Conservation (phyloP, 1,139 yeast species). For the Pichia sp. region DNA sequence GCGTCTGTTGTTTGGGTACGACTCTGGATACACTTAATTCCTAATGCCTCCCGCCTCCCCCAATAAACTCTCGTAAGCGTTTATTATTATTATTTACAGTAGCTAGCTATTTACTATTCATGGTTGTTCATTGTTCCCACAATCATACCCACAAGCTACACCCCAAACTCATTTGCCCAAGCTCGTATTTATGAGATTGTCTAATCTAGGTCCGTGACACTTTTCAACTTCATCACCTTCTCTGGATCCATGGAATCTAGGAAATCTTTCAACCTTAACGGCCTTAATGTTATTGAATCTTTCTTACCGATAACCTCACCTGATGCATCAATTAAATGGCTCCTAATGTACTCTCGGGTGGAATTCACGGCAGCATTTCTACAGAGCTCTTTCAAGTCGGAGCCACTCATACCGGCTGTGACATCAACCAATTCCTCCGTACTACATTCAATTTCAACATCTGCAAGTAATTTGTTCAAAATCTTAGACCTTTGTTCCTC, state of each 20-base stretch:
- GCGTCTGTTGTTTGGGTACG: constrained; percentile 5
- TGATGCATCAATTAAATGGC: constrained; percentile 30
- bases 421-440: constrained; percentile 50
- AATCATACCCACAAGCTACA: too few species aligned
- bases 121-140: too few species aligned
- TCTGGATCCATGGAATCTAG: constrained; percentile 31
- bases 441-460: constrained; percentile 60
- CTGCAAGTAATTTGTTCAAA: constrained; percentile 56
- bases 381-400: constrained; percentile 85
- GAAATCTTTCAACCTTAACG: constrained; percentile 42
- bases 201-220: constrained; percentile 18
- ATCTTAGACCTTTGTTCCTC: constrained; percentile 64
- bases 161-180: too few species aligned
- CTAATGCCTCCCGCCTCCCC: too few species aligned
- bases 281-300: constrained; percentile 34
- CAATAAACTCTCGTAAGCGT: neutral
- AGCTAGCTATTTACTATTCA: too few species aligned
- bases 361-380: constrained; percentile 91
- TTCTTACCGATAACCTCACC: constrained; percentile 33
- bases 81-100: neutral
- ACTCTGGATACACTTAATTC: neutral
- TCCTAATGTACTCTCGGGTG: constrained; percentile 73
- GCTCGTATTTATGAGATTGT: too few species aligned
- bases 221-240: constrained; percentile 27
- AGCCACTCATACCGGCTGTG: constrained; percentile 81